Conservation (phyloP, 352 stramenopile species). For the Phytopythium chamaehyphon region DNA sequence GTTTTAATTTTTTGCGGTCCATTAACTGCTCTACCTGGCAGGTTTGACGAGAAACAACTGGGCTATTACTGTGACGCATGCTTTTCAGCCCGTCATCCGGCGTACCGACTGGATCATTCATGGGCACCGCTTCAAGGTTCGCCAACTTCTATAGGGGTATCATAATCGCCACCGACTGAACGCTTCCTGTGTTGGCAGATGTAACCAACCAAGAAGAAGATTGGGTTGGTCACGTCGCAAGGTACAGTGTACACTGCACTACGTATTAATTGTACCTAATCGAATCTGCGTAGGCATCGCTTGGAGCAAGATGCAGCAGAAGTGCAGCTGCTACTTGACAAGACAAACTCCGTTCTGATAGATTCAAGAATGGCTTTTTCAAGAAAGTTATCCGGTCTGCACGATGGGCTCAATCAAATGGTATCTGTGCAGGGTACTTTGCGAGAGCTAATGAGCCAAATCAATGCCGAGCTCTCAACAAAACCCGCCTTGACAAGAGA, state of each 20-base stretch:
- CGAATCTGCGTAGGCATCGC: constrained; percentile 32
- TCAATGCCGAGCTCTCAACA: constrained; percentile 42
- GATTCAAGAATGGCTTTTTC: constrained; percentile 2
- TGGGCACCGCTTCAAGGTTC: constrained; percentile 50
- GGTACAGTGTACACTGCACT: constrained; percentile 23
- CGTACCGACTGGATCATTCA: constrained; percentile 45
- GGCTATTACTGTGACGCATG: constrained; percentile 72
- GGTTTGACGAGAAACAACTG: constrained; percentile 44
- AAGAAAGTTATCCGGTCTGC: constrained; percentile 14
- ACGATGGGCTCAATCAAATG: constrained; percentile 30
- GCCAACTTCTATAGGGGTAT: no score
- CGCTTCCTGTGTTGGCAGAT: constrained; percentile 13
- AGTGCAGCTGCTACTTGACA: constrained; percentile 42
- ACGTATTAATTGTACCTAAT: background rate
- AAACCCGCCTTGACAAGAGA: constrained; percentile 41
- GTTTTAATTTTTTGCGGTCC: background rate
- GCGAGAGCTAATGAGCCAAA: constrained; percentile 30
- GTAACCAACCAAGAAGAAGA: constrained; percentile 53
- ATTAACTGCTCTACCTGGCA: constrained; percentile 9
- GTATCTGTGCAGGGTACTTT: constrained; percentile 37
- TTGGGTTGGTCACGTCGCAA: constrained; percentile 53
- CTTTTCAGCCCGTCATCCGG: constrained; percentile 48
- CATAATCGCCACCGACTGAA: background rate
- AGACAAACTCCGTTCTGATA: constrained; percentile 37
- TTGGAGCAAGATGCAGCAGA: constrained; percentile 64